phyloP scores from a whole-genome alignment of 2,329 filamentous ascomycete species.

The Phaeoacremonium minimum region DNA sequence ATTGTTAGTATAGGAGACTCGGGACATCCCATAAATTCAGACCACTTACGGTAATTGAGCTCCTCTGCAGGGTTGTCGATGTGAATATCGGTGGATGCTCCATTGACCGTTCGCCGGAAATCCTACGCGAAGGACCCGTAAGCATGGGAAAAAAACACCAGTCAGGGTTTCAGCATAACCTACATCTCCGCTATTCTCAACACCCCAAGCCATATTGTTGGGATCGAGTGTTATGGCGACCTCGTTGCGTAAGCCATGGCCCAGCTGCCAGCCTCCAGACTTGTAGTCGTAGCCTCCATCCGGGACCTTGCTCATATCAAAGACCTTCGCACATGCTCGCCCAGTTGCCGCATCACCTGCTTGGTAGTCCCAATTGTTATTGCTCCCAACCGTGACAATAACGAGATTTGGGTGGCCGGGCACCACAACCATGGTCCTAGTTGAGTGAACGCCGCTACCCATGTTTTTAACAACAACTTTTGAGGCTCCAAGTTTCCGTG shows the following conservation, averaged over 20 bases:
- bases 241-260: conserved; percentile 50
- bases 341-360: conserved; percentile 21
- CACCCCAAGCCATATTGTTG: conserved; percentile 39
- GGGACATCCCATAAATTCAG: too few relatives aligned
- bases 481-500: conserved; percentile 34
- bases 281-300: conserved; percentile 24
- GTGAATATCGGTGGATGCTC: conserved; percentile 39
- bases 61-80: conserved; percentile 59
- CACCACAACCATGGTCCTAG: conserved; percentile 26
- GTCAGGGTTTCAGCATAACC: background rate
- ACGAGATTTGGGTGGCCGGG: conserved; percentile 25
- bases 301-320: conserved; percentile 24
- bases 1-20: too few relatives aligned
- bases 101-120: conserved; percentile 34
- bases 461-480: conserved; percentile 27
- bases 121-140: too few relatives aligned
- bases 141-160: too few relatives aligned
- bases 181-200: conserved; percentile 39
- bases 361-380: conserved; percentile 25
- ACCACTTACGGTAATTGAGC: conserved; percentile 50
- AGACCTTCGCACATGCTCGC: conserved; percentile 29
- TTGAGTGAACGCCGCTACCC: conserved; percentile 26
- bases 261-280: conserved; percentile 24
- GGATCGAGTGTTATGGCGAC: conserved; percentile 51
- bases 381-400: conserved; percentile 25